These are phyloP conservation scores for Xylaria sp. DNA, from an alignment of 2,329 filamentous ascomycete genomes.

Conservation along the genomic window DNA sequence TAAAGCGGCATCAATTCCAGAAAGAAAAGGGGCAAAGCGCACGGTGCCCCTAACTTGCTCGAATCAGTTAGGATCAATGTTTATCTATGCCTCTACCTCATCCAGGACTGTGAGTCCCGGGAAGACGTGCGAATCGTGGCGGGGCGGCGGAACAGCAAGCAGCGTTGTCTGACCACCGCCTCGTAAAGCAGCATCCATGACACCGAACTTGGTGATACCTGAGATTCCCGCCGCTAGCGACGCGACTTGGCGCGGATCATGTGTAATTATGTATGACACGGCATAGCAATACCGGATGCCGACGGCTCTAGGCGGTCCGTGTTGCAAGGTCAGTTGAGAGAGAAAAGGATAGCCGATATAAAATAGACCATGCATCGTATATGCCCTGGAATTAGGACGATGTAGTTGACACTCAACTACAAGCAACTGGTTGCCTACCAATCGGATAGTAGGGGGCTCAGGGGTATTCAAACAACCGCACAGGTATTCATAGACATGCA, in stretches of 20 bases:
- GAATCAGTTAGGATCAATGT: neutral
- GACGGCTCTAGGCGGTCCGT: slow-evolving; percentile 30
- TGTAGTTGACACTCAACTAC: neutral
- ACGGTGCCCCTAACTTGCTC: neutral
- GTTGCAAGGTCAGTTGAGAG: slow-evolving; percentile 23
- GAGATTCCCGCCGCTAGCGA: slow-evolving; percentile 39
- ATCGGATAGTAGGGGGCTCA: too few species aligned
- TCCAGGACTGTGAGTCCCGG: neutral
- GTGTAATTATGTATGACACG: slow-evolving; percentile 15
- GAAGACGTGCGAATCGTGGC: slow-evolving; percentile 31
- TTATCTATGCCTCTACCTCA: slow-evolving; percentile 2
- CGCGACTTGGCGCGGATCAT: slow-evolving; percentile 16
- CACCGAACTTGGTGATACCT: slow-evolving; percentile 41
- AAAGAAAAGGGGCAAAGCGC: neutral
- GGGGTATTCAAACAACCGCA: neutral
- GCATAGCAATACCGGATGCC: slow-evolving; percentile 15
- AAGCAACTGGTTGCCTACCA: neutral
- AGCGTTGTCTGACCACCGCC: slow-evolving; percentile 45
- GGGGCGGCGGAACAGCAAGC: slow-evolving; percentile 40
- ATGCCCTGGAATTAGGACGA: slow-evolving; percentile 4
- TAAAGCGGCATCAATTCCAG: slow-evolving; percentile 42
- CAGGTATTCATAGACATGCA: neutral
- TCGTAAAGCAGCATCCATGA: slow-evolving; percentile 47
- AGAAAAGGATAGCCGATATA: too few species aligned
- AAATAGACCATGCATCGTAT: neutral